Evolutionary conservation across 345 rosid genomes (phyloP).

Genomic region (Ailanthus altissimus): DNA sequence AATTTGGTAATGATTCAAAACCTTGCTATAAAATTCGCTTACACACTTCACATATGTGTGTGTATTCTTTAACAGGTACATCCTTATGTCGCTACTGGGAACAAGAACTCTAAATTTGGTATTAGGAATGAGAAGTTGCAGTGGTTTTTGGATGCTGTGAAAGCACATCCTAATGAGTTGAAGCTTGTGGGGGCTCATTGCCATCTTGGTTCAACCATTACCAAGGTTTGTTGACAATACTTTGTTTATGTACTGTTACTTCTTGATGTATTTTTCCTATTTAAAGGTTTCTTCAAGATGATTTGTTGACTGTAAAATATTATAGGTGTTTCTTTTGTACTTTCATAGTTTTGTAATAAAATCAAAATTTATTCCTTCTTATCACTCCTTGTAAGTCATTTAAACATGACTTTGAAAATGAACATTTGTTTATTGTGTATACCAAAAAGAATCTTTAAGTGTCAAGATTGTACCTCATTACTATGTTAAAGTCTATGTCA

Average conservation of each 20-base stretch:
- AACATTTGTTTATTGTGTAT: not conserved
- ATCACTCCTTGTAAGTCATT: not conserved
- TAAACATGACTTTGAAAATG: not conserved
- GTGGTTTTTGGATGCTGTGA: constrained; percentile 96
- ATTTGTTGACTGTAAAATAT: not conserved
- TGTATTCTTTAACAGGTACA: constrained; percentile 59
- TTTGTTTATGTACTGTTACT: not conserved
- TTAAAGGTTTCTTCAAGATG: not conserved
- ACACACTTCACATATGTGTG: not conserved
- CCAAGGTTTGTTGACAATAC: constrained; percentile 55
- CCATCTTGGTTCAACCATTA: constrained; percentile 97
- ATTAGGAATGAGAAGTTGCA: constrained; percentile 98
- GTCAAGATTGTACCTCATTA: not conserved
- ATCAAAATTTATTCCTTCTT: not conserved
- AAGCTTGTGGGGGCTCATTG: constrained; percentile 98
- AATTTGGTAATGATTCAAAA: not conserved
- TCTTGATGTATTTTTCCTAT: not conserved
- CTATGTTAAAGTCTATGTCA: not conserved
- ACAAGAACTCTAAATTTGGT: constrained; percentile 97
- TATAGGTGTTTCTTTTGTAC: not conserved
- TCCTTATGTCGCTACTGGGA: constrained; percentile 97
- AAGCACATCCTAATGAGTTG: constrained; percentile 81
- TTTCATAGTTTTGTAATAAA: not conserved
- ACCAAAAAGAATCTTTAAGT: not conserved
- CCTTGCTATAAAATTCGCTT: not conserved